Base-by-base conservation (phyloP, 768 basidiomycete species). In the Chlorophyllum brunneum region DNA sequence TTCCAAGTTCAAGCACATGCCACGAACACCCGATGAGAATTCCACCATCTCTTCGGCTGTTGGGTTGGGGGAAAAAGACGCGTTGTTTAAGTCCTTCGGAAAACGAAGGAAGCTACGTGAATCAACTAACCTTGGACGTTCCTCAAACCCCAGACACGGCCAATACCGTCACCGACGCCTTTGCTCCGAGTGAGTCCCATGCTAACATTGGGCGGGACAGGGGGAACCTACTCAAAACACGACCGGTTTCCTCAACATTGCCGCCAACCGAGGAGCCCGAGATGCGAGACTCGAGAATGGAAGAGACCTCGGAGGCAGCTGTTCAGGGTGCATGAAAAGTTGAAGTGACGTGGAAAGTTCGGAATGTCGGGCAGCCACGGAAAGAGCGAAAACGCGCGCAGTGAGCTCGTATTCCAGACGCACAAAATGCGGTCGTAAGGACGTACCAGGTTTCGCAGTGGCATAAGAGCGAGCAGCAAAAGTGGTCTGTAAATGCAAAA, bases 1-100 rank as follows among this genome's bases (percentile, higher is more conserved):
- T 78, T 99, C 97, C 85, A 99, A 88, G 89, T 99, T 99, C 74
- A 99, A 76, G 75, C 95, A 98, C 97, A 99, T 99, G 81, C 97
- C 97, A 70, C 97, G 95, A 65, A 99, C 86, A 75, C 97, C 97
- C 46, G 97, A 98, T 44, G 95, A 92, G 83, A 99, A 99, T 83
- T 99, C 97, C 83, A 99, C 97, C 97, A 99, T 99, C 85, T 99
- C 97, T 78, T 99, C 97, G 76, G 88, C 88, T 94, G 72, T 43
- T 29, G 26, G 15, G 36, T 26, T 30, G 31, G 20, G 18, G 20
- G 18, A 16, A 62, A 57, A 54, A 59, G 51, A 45, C 40, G 53
- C 49, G 54, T 59, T 48, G 62, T 36, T 5, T 55, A 58, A 67
- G 52, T 26, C 31, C n/a, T 29, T 50, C 51, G 46, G 36, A 39